phyloP scores from a whole-genome alignment of 2,329 filamentous ascomycete species.

The Periconia macrospinosa region DNA sequence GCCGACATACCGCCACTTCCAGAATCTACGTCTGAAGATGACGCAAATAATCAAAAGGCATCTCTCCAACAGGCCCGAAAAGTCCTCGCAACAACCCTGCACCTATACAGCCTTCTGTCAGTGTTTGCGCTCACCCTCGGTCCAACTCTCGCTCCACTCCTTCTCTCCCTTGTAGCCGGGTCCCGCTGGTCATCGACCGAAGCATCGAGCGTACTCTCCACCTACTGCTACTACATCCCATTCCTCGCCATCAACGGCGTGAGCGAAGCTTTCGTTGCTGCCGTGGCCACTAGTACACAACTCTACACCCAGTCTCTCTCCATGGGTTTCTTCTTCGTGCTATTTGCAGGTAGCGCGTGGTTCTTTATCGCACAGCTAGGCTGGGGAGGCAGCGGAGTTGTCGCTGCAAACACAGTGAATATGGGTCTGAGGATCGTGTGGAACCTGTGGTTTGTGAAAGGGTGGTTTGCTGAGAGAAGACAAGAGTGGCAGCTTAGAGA shows the following conservation, averaged over 20 bases:
- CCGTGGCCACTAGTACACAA: slow-evolving; percentile 74
- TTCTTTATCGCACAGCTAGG: slow-evolving; percentile 69
- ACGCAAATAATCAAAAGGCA: slow-evolving; percentile 18
- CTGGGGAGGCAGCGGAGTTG: slow-evolving; percentile 77
- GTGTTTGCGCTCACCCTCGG: slow-evolving; percentile 70
- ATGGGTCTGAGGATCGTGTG: slow-evolving; percentile 84
- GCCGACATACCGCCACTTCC: slow-evolving; percentile 36
- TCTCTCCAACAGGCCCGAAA: slow-evolving; percentile 44
- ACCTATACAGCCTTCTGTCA: slow-evolving; percentile 74
- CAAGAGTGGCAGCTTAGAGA: slow-evolving; percentile 20
- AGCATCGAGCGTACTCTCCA: slow-evolving; percentile 72
- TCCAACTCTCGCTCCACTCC: slow-evolving; percentile 71
- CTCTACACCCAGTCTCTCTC: slow-evolving; percentile 76
- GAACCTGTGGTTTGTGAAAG: slow-evolving; percentile 72
- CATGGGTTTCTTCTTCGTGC: slow-evolving; percentile 81
- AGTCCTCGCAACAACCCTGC: slow-evolving; percentile 67
- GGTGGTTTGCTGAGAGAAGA: slow-evolving; percentile 29
- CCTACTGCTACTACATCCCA: slow-evolving; percentile 91
- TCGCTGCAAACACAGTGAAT: slow-evolving; percentile 85
- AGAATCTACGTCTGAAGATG: slow-evolving; percentile 4
- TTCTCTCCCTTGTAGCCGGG: slow-evolving; percentile 77
- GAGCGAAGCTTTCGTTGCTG: slow-evolving; percentile 88
- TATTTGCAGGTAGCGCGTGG: slow-evolving; percentile 75
- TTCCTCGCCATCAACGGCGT: slow-evolving; percentile 90
- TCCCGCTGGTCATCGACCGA: slow-evolving; percentile 73